Evolutionary conservation across 805 yeast species (phyloP), one percentile per base, ranked within the genome.

Genomic region (Myxozyma geophila): DNA sequence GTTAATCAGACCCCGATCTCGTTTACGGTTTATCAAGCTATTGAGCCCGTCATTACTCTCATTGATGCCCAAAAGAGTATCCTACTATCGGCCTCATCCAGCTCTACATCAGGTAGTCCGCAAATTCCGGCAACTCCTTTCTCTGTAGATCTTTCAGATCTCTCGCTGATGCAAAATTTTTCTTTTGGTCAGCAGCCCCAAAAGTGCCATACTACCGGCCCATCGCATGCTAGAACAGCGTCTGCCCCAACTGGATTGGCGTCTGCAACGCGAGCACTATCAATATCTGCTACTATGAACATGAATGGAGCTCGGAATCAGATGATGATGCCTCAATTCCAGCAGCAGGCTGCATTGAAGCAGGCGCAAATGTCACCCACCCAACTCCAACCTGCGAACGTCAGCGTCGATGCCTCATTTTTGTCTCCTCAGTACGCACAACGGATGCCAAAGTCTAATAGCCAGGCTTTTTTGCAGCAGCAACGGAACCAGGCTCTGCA

Each of bases 1-100:
- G 4, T 19, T 8, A 9, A 9, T 5, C 37, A 50, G 61, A 61
- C 64, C 0, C 66, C 66, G 39, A 62, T 62, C 36, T 62, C 66
- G 17, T 47, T 57, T 23, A 44, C 54, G 17, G 62, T 62, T 12
- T 62, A 51, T 48, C 55, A 48, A 19, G 61, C 66, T 5, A 47
- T 62, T 35, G 54, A 47, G 36, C 50, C 64, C 7, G 55, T 61
- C 13, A 44, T 61, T 12, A 37, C 49, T 19, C 49, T 39, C 36
- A 35, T 57, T 21, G 60, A 57, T 21, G 54, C 54, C 7, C 60
- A 51, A 12, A 49, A 46, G 17, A 52, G 39, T 41, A 44, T 37
- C 19, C 44, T 49, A 13, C 17, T 37, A 7, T 50, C 54, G n/a
- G 36, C 53, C 2, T 40, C 52, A 28, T 40, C 54, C 17, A 28